A percentile compares a stretch with the other conserved stretches of the same genome.
phyloP scores from a whole-genome alignment of 208 protist species.

The Crithidia bombi region DNA sequence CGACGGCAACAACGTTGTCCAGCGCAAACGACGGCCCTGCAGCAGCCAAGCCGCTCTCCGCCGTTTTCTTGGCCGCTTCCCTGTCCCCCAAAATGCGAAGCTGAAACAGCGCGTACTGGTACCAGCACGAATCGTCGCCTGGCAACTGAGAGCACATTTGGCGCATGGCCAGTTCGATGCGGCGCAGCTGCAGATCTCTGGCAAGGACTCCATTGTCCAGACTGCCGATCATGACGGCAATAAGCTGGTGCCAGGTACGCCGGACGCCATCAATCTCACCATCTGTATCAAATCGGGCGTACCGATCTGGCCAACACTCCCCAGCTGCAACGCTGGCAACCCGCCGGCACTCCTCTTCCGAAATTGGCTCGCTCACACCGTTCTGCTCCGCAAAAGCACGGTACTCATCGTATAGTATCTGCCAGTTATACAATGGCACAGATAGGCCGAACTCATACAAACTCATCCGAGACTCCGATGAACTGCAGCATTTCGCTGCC shows the following conservation, averaged over 20 bases:
- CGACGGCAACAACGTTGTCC: constrained; percentile 34
- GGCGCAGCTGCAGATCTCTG: constrained; percentile 58
- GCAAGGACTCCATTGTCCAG: constrained; percentile 30
- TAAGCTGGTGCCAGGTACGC: constrained; percentile 51
- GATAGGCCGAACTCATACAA: constrained; percentile 74
- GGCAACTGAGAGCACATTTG: constrained; percentile 80
- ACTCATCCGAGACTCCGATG: constrained; percentile 47
- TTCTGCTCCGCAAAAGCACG: constrained; percentile 35
- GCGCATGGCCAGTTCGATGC: constrained; percentile 81
- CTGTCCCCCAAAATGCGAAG: constrained; percentile 53
- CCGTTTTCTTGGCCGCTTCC: constrained; percentile 45
- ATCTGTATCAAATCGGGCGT: constrained; percentile 42
- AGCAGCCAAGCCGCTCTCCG: constrained; percentile 34
- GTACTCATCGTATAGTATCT: constrained; percentile 52
- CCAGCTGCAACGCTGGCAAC: constrained; percentile 24
- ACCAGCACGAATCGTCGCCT: constrained; percentile 72
- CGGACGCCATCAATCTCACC: constrained; percentile 39
- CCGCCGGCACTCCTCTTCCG: constrained; percentile 18
- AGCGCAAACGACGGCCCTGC: constrained; percentile 61
- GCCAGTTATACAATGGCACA: constrained; percentile 64
- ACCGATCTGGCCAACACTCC: constrained; percentile 78
- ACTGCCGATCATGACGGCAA: constrained; percentile 43
- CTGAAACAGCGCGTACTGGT: constrained; percentile 78
- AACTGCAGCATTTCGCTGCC: constrained; percentile 39
- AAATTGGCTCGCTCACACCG: constrained; percentile 4